Conservation (phyloP, 1,284 basidiomycete genomes). For the Gymnopus androsaceus region DNA sequence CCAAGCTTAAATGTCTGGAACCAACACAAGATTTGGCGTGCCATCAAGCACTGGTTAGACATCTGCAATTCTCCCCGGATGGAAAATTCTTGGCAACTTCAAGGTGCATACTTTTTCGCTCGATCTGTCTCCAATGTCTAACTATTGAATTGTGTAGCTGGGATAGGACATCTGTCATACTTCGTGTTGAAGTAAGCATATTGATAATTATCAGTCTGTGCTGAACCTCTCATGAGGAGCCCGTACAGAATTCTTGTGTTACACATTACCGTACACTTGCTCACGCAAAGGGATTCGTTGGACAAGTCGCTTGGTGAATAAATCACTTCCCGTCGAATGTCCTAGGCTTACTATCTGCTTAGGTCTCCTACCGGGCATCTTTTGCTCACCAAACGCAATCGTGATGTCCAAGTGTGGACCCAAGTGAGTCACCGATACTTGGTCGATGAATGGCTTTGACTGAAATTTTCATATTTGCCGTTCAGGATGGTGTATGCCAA, state of each 20-base stretch:
- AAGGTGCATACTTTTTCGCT: slow-evolving; percentile 44
- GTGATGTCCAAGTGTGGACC: slow-evolving; percentile 78
- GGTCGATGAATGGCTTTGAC: neutral
- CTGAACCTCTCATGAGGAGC: slow-evolving; percentile 20
- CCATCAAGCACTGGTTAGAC: slow-evolving; percentile 66
- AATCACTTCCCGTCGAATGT: slow-evolving; percentile 5
- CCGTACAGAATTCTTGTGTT: slow-evolving; percentile 52
- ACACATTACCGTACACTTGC: slow-evolving; percentile 63
- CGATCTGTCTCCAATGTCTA: slow-evolving; percentile 12
- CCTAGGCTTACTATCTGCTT: slow-evolving; percentile 1
- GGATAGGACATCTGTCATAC: slow-evolving; percentile 77
- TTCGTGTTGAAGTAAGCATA: slow-evolving; percentile 62
- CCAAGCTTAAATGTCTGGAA: slow-evolving; percentile 57
- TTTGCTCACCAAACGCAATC: slow-evolving; percentile 66
- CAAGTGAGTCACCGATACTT: slow-evolving; percentile 45
- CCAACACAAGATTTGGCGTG: slow-evolving; percentile 63
- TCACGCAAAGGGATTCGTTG: slow-evolving; percentile 74
- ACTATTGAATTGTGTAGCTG: slow-evolving; percentile 46
- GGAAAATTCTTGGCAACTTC: slow-evolving; percentile 71
- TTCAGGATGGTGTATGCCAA: slow-evolving; percentile 71
- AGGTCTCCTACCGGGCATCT: slow-evolving; percentile 70
- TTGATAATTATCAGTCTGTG: too few relatives aligned
- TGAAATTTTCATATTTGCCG: slow-evolving; percentile 13
- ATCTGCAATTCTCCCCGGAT: slow-evolving; percentile 73
- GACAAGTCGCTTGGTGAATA: slow-evolving; percentile 76